A percentile compares a stretch with the other conserved stretches of the same genome.
Conservation (phyloP, 768 basidiomycete species). For the Lentinula guzmanii region DNA sequence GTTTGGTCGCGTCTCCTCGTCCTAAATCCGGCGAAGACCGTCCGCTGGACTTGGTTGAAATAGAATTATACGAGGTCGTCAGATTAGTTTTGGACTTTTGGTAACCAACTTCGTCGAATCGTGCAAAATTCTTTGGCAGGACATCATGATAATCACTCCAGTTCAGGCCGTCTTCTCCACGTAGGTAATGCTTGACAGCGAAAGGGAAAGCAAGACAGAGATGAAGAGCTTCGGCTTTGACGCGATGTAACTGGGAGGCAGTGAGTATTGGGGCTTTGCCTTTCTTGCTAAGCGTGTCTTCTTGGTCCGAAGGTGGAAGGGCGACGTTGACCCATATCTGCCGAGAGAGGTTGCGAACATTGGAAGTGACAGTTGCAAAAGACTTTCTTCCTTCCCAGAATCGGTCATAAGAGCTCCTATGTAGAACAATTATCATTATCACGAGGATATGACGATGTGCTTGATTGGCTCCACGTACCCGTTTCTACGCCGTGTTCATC, state of each 20-base stretch:
- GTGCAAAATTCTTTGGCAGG: constrained; percentile 55
- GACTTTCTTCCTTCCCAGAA: constrained; percentile 88
- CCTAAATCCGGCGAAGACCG: constrained; percentile 18
- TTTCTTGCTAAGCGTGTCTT: constrained; percentile 30
- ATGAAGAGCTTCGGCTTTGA: constrained; percentile 67
- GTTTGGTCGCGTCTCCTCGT: constrained; percentile 52
- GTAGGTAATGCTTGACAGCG: constrained; percentile 79
- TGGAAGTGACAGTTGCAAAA: constrained; percentile 66
- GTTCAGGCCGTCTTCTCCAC: constrained; percentile 73
- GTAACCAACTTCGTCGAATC: constrained; percentile 38
- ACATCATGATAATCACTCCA: constrained; percentile 64
- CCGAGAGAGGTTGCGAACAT: constrained; percentile 72
- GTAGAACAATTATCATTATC: constrained; percentile 17
- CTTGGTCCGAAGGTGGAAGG: constrained; percentile 51
- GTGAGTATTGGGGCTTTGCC: constrained; percentile 50
- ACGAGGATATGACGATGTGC: background rate
- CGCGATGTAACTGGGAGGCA: constrained; percentile 45
- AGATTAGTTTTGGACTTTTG: constrained; percentile 24
- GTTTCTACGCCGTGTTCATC: constrained; percentile 39
- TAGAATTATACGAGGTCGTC: constrained; percentile 29
- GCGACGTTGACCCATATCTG: constrained; percentile 75
- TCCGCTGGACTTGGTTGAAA: constrained; percentile 27
- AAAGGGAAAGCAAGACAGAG: constrained; percentile 67
- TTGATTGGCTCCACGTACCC: constrained; percentile 34
- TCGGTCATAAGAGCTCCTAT: constrained; percentile 74